Evolutionary conservation across 805 yeast genomes (phyloP), one percentile per base, ranked within the genome.

Genomic region (Barnettozyma populi): DNA sequence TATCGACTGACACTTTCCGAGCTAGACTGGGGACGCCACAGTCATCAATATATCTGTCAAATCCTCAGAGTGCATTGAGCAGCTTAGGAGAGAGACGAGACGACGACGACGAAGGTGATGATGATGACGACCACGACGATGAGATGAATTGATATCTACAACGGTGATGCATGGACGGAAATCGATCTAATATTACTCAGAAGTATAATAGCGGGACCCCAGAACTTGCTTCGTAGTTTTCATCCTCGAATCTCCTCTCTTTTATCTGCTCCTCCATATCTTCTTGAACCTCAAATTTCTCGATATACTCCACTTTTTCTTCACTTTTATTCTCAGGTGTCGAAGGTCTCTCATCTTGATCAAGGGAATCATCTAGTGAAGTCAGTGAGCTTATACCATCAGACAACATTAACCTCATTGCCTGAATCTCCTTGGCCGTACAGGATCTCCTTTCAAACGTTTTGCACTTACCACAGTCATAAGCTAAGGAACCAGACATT

Each of bases 11-110:
- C 18, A n/a, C 24, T 2, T 45, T 27, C 20, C 46, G 52, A 18
- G 45, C 53, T 27, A 32, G 57, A 21, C 36, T 57, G 11, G 45
- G 51, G 1, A 55, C 61, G 2, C 61, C 59, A 13, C 59, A 51
- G 16, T 48, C 52, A 2, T 55, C 58, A 1, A 45, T 53, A 1
- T 54, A 46, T 37, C 25, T 47, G 20, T 46, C 47, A 2, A 57
- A 57, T 38, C 56, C 60, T 20, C 61, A 54, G 35, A 43, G 49
- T 38, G 55, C 50, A 1, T 27, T 57, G 50, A 52, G 52, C 36
- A 55, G 58, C 38, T 46, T 57, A 5, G 60, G 59, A 14, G 58
- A 56, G 35, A 45, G 52, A 35, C 36, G 44, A 10, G 34, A 24
- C 7, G 32, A 39, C 14, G 40, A 36, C 21, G 40, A 21, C n/a